Conservation (phyloP, 331 rosid species). For the Telfairia occidentalis region DNA sequence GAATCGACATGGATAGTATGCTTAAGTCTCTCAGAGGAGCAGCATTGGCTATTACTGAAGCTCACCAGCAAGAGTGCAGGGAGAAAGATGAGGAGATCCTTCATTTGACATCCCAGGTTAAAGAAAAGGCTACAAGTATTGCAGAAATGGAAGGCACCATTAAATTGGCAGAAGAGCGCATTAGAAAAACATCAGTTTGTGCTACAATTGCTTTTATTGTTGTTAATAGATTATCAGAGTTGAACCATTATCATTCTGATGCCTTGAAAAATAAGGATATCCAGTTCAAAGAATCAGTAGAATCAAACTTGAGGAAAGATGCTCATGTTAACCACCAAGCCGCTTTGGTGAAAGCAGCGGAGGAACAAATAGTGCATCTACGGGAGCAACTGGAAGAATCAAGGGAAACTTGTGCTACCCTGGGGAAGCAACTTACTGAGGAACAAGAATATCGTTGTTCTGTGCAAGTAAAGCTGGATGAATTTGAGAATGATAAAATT, state of each 20-base stretch:
- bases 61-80: conserved; percentile 59
- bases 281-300: conserved; percentile 40
- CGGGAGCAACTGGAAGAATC: conserved; percentile 28
- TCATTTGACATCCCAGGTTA: conserved; percentile 38
- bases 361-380: conserved; percentile 24
- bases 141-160: conserved; percentile 38
- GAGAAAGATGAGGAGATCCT: conserved; percentile 53
- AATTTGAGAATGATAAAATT: conserved; percentile 42
- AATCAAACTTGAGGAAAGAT: conserved; percentile 38
- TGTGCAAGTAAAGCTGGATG: conserved; percentile 50
- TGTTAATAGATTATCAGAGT: conserved; percentile 64
- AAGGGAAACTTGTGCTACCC: conserved; percentile 34
- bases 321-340: conserved; percentile 41
- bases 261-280: conserved; percentile 35
- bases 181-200: conserved; percentile 47
- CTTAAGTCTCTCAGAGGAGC: conserved; percentile 86
- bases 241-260: conserved; percentile 33
- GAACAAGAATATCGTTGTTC: conserved; percentile 40
- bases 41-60: conserved; percentile 62
- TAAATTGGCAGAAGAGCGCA: conserved; percentile 38
- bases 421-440: conserved; percentile 43
- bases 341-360: conserved; percentile 37
- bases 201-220: conserved; percentile 62
- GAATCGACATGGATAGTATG: conserved; percentile 73
- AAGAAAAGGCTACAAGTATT: conserved; percentile 27